Evolutionary conservation across 495 filamentous ascomycete species (phyloP), one percentile per base, ranked within the genome.

Genomic region (Viridothelium virens): DNA sequence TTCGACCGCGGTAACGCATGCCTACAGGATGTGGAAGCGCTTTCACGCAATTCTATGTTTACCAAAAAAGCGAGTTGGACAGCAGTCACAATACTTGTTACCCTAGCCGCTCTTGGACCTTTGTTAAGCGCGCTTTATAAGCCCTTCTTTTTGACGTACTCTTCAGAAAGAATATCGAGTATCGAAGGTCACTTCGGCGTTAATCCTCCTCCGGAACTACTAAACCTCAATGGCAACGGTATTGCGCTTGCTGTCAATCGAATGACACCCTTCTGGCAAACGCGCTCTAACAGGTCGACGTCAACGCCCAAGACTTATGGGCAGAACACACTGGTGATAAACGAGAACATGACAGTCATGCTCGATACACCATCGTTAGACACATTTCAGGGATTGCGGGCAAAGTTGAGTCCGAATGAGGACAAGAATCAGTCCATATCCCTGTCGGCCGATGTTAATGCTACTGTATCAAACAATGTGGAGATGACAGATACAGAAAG

Each of bases 261-360:
- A 53, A 53, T 53, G 48, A 53, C 48, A 53, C 48, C 48, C 5
- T 53, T 53, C n/a, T 53, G 48, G 48, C 11, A 53, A n/a, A n/a
- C n/a, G n/a, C 48, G 48, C 12, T n/a, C 11, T 16, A 11, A 53
- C 5, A 53, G n/a, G 18, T 5, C 11, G n/a, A 18, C 11, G 16
- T 14, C n/a, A 14, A 5, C 11, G 11, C 5, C 11, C n/a, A 53
- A 5, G n/a, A 18, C n/a, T 11, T 53, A 16, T 18, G 48, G 48
- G 5, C 11, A 53, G 48, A 53, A 53, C 48, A 53, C 18, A n/a
- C 48, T 53, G 11, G 11, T 53, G 5, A 25, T 53, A 5, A 25
- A 53, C 48, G 48, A 53, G n/a, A 53, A n/a, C 11, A 14, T 25
- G 48, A 53, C 48, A 18, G 48, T 25, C n/a, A 53, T 53, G 48